These are phyloP conservation scores for Gnetum montanum DNA, from an alignment of 75 land plant genomes.

Conservation along the genomic window DNA sequence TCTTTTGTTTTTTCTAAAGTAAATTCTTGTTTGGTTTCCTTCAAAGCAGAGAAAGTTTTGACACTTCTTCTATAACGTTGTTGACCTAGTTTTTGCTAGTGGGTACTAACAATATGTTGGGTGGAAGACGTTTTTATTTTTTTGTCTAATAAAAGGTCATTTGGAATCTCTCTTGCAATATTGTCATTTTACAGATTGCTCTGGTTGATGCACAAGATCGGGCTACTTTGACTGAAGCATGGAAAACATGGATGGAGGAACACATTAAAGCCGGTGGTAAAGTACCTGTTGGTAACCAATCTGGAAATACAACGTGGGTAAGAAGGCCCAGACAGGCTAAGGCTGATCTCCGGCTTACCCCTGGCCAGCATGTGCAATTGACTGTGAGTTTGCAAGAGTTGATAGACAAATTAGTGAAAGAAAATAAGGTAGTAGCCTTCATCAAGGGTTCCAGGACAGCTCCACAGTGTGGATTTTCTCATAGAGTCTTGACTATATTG, in stretches of 20 bases:
- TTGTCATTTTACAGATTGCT: conserved; percentile 35
- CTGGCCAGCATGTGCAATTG: conserved; percentile 60
- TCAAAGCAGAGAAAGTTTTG: no score
- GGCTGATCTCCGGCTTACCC: conserved; percentile 72
- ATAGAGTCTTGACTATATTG: conserved; percentile 78
- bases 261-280: conserved; percentile 65
- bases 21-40: no score
- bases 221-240: conserved; percentile 59
- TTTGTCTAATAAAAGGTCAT: neutral
- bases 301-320: conserved; percentile 77
- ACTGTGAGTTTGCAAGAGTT: conserved; percentile 76
- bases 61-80: no score
- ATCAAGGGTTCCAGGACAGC: conserved; percentile 95
- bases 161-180: neutral
- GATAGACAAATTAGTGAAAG: conserved; percentile 80
- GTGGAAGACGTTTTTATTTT: neutral
- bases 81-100: no score
- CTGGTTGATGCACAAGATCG: conserved; percentile 62
- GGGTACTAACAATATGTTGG: no score
- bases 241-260: conserved; percentile 97
- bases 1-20: no score
- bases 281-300: conserved; percentile 79
- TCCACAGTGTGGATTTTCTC: conserved; percentile 95
- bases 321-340: conserved; percentile 36
- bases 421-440: conserved; percentile 77